Evolutionary conservation across 2,329 filamentous ascomycete genomes (phyloP).

Genomic region (Fusarium begoniae): DNA sequence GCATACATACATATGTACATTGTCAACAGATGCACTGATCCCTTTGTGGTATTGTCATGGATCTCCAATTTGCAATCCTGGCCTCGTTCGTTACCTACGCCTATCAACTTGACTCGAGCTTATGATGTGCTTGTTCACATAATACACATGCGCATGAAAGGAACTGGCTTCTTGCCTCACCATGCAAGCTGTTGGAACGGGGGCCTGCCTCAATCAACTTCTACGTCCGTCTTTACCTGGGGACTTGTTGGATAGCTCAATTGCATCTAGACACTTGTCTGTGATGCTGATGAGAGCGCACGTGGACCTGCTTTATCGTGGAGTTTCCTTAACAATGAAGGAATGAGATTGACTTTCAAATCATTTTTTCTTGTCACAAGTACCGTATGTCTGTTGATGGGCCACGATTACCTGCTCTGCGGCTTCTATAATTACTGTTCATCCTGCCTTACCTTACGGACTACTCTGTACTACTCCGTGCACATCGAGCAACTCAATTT

Average conservation of each 20-base stretch:
- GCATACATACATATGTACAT: not conserved
- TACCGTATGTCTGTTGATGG: not conserved
- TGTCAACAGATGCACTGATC: constrained; percentile 31
- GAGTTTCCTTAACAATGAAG: not conserved
- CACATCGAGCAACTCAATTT: constrained; percentile 5
- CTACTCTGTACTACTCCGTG: not conserved
- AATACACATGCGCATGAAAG: not conserved
- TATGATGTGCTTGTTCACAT: not conserved
- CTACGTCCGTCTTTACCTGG: not conserved
- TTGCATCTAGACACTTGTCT: not conserved
- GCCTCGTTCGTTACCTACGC: not conserved
- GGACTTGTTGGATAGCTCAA: not conserved
- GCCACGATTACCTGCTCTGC: not conserved
- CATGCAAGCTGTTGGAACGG: not conserved
- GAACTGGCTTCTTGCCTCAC: not conserved
- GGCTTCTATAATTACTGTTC: not conserved
- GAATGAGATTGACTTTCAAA: constrained; percentile 12
- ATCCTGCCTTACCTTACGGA: not conserved
- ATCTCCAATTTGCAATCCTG: constrained; percentile 22
- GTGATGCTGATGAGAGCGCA: not conserved
- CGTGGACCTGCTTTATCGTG: constrained; percentile 1
- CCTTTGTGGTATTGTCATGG: constrained; percentile 12
- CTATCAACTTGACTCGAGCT: not conserved
- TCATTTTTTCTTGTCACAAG: not conserved
- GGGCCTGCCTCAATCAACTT: not conserved